Evolutionary conservation across 768 basidiomycete genomes (phyloP), one percentile per base, ranked within the genome.

Genomic region (Pulveroboletus sp.): DNA sequence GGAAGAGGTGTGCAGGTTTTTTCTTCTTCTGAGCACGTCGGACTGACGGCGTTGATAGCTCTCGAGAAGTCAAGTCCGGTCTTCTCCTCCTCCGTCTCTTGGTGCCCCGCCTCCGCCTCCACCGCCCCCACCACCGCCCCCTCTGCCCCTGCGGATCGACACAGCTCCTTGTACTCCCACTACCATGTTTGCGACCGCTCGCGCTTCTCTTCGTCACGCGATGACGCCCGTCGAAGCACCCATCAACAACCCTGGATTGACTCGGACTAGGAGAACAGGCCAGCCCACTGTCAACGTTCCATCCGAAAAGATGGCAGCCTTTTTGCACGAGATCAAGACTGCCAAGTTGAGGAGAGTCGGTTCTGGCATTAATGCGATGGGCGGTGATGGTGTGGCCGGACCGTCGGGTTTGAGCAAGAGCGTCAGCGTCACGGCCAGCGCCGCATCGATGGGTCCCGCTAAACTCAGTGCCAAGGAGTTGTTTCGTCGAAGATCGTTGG

Each of bases 241-340:
- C 1, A 88, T 88, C 46, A 86, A 85, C 57, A 69, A 61, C 10
- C 73, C 67, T 6, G 56, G 67, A 13, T 48, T 47, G 6, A 53
- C 61, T 1, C 74, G 72, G 31, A 48, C 64, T 30, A 69, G 60
- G 46, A 78, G 79, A 45, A 64, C 76, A 13, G 84, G 83, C 7
- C 77, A 79, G 49, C 83, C 88, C 0, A 81, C 85, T 0, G 73
- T 89, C 11, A 85, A 84, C n/a, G 74, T 91, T 10, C 77, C 86
- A 0, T 76, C 83, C 2, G 89, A 90, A 53, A 86, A 90, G 63
- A 89, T 91, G 85, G 85, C 84, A 0, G 86, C 83, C 1, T 91
- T 91, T 59, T 66, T 91, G 54, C 82, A 70, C 6, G 89, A 91
- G 64, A 82, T 91, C 76, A 90, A 89, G 73, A 84, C 78, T 1